phyloP scores from a whole-genome alignment of 768 basidiomycete species.

The Lentinula aciculospora region DNA sequence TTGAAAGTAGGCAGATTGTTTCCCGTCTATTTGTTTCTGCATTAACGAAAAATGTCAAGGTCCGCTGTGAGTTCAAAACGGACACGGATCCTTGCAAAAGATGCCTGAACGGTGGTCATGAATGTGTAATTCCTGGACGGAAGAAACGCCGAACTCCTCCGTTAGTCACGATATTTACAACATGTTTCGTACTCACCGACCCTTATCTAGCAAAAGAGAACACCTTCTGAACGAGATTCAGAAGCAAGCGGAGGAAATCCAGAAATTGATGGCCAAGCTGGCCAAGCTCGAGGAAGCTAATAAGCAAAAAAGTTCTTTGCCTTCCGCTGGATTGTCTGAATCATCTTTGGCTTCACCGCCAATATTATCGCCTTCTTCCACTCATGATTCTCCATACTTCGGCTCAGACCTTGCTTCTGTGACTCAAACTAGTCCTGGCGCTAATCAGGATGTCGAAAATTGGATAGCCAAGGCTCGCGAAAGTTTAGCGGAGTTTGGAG shows the following conservation, averaged over 20 bases:
- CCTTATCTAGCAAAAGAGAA: conserved; percentile 62
- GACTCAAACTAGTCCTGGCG: conserved; percentile 24
- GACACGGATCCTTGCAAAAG: conserved; percentile 74
- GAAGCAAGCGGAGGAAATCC: conserved; percentile 67
- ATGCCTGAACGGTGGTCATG: conserved; percentile 63
- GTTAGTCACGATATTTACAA: conserved; percentile 34
- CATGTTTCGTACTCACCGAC: conserved; percentile 6
- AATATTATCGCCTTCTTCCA: conserved; percentile 5
- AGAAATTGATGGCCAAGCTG: conserved; percentile 67
- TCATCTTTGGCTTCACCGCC: conserved; percentile 20
- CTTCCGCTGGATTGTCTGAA: conserved; percentile 25
- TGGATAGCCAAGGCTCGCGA: conserved; percentile 76
- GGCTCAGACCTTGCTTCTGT: conserved; percentile 9
- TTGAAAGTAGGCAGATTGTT: conserved; percentile 30
- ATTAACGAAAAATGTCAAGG: conserved; percentile 27
- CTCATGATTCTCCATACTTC: conserved; percentile 3
- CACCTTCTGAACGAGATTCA: conserved; percentile 73
- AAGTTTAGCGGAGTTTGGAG: conserved; percentile 62
- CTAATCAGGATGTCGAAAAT: conserved; percentile 58
- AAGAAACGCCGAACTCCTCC: conserved; percentile 77
- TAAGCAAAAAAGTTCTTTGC: conserved; percentile 15
- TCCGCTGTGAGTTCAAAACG: conserved; percentile 71
- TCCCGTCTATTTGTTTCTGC: background rate
- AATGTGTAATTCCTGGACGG: conserved; percentile 78
- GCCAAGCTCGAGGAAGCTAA: conserved; percentile 51